Base-by-base conservation (phyloP, 2,329 filamentous ascomycete genomes). In the Epichloe sibirici region DNA sequence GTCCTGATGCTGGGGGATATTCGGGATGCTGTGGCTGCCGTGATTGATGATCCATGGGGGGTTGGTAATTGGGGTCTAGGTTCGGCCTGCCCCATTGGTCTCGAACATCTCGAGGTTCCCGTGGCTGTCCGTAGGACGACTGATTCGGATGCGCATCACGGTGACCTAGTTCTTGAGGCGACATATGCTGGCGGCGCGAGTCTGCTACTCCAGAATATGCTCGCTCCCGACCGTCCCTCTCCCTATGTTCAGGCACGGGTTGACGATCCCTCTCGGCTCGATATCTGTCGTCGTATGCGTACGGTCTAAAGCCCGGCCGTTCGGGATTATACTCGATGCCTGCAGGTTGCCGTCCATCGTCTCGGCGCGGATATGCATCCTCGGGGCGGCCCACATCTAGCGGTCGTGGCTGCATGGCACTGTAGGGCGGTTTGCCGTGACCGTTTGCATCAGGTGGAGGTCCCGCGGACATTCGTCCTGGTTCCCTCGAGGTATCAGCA, bases 311-410 rank as follows among this genome's bases (percentile, higher is more conserved):
- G 2, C 70, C 66, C 12, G 70, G 67, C 50, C 75, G 71, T 45
- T 82, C 78, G 0, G 72, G 71, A 55, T 77, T 77, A 59, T 80
- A 81, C 51, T 81, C 78, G 47, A 68, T 58, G 62, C 68, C 49
- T 57, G 68, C 42, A 57, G 62, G 50, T 28, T 63, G 63, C 11
- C 65, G 67, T 4, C 67, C 66, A 48, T 81, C 77, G 25, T 81
- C 78, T 45, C 74, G 69, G 40, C 74, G 71, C 9, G 62, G 65
- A 57, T 79, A 81, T 48, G 70, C 62, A 9, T 76, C 75, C 28
- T 69, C 66, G 3, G 63, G 63, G 6, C 61, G 69, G 2, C 70
- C 71, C 57, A 73, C 64, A 15, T 82, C 78, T 56, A 71, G 64
- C 2, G 72, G 66, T 45, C 75, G 71, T 17, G 73, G 69, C 1